Evolutionary conservation across 352 stramenopile genomes (phyloP), one percentile per base, ranked within the genome.

Genomic region (Globisporangium takayamanum): DNA sequence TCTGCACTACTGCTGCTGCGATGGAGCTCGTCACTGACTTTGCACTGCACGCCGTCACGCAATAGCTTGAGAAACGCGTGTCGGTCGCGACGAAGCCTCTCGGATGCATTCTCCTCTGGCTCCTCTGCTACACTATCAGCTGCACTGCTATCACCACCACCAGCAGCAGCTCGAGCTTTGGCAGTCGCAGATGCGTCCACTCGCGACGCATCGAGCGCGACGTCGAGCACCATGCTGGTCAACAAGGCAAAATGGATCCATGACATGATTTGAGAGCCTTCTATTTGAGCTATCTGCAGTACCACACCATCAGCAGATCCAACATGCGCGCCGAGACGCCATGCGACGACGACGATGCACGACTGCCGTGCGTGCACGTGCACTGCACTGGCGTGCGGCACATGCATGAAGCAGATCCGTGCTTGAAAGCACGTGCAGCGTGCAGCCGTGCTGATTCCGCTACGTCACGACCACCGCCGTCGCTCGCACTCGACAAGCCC

Each of bases 11-110:
- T 44, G 33, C 37, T 8, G 36, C 33, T 51, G 15, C 46, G 42
- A 8, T 51, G 59, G 16, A 67, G 61, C 42, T 73, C 42, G 55
- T 71, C 41, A 18, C 20, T 54, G 37, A 88, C 56, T 51, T 88
- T 87, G 62, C 66, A 60, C 47, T 80, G 76, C 39, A 92, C 76
- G 22, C 83, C 83, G 25, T 75, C 59, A 15, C 83, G 76, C 55
- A 92, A 71, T 22, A 92, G 62, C 55, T 77, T 59, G 62, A 88
- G 68, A 48, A 87, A 87, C 42, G 57, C 62, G 26, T 53, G 64
- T 2, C 64, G 59, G 52, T 78, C 15, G 52, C 59, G 60, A 20
- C 59, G 59, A 4, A 37, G 39, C 26, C n/a, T 26, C 44, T 62
- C 36, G 22, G 51, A 4, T 1, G 18, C 39, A n/a, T 14, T 14